These are phyloP conservation scores for Pseudogymnoascus sp. DNA, from an alignment of 2,329 filamentous ascomycete species.

Conservation along the genomic window DNA sequence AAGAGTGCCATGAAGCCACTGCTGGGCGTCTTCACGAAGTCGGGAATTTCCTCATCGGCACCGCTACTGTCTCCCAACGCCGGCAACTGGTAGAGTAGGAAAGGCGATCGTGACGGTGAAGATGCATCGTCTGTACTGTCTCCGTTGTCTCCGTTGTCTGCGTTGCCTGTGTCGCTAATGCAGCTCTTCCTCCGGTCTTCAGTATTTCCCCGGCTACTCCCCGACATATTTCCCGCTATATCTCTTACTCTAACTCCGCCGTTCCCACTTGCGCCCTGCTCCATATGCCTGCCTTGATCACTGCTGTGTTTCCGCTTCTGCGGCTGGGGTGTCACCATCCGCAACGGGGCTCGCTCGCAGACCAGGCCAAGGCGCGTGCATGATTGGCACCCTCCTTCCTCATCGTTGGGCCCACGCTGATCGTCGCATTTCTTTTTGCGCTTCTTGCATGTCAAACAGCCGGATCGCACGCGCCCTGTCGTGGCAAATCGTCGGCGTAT, in stretches of 20 bases:
- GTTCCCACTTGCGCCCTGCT: background rate
- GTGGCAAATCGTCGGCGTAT: conserved; percentile 13
- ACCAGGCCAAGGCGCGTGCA: conserved; percentile 12
- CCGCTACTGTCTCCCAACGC: background rate
- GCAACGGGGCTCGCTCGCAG: conserved; percentile 11
- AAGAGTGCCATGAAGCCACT: conserved; percentile 3
- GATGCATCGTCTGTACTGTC: background rate
- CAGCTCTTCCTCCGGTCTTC: background rate
- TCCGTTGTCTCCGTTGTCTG: background rate
- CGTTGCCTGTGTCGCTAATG: background rate
- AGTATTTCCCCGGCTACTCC: background rate
- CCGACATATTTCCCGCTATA: background rate
- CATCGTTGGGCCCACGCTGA: background rate
- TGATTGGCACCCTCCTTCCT: conserved; percentile 1
- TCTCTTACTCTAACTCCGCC: background rate
- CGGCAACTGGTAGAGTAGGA: background rate
- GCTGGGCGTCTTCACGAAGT: background rate
- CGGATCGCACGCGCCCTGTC: conserved; percentile 12
- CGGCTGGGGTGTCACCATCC: conserved; percentile 4
- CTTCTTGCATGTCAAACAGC: conserved; percentile 9
- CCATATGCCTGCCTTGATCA: background rate
- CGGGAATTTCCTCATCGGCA: background rate
- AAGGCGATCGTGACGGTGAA: background rate
- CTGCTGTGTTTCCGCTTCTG: background rate
- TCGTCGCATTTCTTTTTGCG: conserved; percentile 11